Conservation (phyloP, 768 basidiomycete genomes). For the Calocera viscosa region DNA sequence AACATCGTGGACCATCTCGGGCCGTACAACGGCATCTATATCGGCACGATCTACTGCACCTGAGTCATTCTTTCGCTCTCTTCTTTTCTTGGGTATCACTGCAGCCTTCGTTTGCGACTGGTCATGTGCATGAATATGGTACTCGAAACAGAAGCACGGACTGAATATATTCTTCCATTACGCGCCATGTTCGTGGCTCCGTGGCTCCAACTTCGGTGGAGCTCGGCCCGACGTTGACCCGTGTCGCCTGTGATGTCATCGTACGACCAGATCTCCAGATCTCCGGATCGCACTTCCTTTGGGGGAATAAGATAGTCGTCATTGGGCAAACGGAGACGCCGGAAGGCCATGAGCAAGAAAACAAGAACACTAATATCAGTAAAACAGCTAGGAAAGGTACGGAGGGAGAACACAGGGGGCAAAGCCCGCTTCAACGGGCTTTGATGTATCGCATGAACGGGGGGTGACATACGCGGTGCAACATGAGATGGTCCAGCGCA, state of each 20-base stretch:
- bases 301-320: background rate
- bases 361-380: background rate
- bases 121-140: too few species aligned
- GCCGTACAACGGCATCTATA: conserved; percentile 26
- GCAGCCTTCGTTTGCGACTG: too few species aligned
- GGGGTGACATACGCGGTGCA: background rate
- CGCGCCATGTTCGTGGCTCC: too few species aligned
- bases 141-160: too few species aligned
- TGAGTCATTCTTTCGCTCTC: too few species aligned
- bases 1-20: conserved; percentile 38
- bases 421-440: background rate
- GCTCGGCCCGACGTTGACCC: background rate
- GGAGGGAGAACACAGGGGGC: background rate
- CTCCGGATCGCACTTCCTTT: background rate
- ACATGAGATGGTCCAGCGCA: conserved; percentile 1
- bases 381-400: background rate
- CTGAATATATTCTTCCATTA: too few species aligned
- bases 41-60: conserved; percentile 16
- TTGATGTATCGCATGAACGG: conserved; percentile 1
- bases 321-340: background rate
- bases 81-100: too few species aligned
- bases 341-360: background rate
- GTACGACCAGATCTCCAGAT: background rate
- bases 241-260: background rate
- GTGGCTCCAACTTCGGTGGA: background rate